Conservation (phyloP, 306 rosid species). For the Prosopis cineraria region DNA sequence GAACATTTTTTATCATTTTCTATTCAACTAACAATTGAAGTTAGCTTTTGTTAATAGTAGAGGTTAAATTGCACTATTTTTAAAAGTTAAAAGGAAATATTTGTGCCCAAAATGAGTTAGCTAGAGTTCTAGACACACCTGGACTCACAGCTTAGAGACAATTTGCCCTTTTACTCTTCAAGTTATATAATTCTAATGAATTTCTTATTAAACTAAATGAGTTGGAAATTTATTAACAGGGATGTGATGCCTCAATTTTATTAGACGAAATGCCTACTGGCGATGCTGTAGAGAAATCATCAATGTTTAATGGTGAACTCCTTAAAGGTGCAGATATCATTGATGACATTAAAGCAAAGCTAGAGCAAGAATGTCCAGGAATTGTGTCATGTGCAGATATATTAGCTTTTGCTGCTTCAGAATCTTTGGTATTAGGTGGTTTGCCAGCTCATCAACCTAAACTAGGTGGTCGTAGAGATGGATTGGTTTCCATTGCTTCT, state of each 20-base stretch:
- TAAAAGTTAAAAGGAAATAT: no score
- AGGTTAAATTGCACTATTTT: no score
- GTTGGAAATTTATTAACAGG: constrained; percentile 44
- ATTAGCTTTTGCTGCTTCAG: constrained; percentile 48
- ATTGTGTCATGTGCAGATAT: constrained; percentile 74
- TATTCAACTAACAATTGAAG: no score
- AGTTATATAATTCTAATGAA: not conserved
- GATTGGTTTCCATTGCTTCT: constrained; percentile 41
- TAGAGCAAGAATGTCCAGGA: constrained; percentile 60
- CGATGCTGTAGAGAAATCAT: constrained; percentile 53
- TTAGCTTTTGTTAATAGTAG: no score
- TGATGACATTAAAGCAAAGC: constrained; percentile 56
- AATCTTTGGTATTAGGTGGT: constrained; percentile 40
- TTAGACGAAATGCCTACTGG: constrained; percentile 44
- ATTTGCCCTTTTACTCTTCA: no score
- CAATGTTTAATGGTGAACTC: constrained; percentile 42
- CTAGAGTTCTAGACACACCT: no score
- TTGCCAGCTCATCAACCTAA: constrained; percentile 19
- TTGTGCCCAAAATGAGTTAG: no score
- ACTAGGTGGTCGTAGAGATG: constrained; percentile 59
- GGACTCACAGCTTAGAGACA: no score
- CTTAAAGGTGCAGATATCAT: constrained; percentile 56
- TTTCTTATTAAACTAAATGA: not conserved
- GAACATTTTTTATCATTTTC: no score
- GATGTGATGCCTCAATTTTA: constrained; percentile 83